A percentile compares a stretch with the other conserved stretches of the same genome.
Evolutionary conservation across 768 basidiomycete genomes (phyloP).

Genomic region (Phylloporus arenicola): DNA sequence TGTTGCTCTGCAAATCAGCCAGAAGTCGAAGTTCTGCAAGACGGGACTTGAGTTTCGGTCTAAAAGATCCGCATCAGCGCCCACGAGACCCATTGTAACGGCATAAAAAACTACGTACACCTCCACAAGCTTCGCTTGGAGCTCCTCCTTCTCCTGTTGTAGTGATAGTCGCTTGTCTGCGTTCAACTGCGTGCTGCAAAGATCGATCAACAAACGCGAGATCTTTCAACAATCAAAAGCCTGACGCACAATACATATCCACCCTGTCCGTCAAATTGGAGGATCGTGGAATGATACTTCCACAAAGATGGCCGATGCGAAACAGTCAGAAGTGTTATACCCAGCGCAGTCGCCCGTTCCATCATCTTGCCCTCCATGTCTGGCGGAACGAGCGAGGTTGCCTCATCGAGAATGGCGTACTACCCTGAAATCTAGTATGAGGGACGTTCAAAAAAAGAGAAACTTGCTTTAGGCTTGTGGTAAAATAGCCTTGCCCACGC

Average conservation of each 20-base stretch:
- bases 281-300: constrained; percentile 84
- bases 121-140: constrained; percentile 82
- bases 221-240: not conserved
- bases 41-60: constrained; percentile 77
- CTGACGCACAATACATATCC: constrained; percentile 85
- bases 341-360: constrained; percentile 80
- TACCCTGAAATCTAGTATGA: constrained; percentile 26
- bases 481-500: constrained; percentile 98
- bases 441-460: not conserved
- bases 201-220: not conserved
- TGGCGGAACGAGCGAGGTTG: constrained; percentile 88
- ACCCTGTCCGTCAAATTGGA: constrained; percentile 92
- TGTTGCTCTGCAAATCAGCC: constrained; percentile 20
- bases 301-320: constrained; percentile 93
- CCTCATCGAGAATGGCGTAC: constrained; percentile 97
- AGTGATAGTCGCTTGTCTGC: constrained; percentile 84
- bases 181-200: constrained; percentile 73
- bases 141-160: constrained; percentile 89
- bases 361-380: constrained; percentile 95
- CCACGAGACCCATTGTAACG: not conserved
- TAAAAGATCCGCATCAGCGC: constrained; percentile 22
- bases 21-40: constrained; percentile 60
- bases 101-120: constrained; percentile 51
- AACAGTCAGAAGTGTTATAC: constrained; percentile 90
- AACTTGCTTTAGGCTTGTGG: constrained; percentile 78